Evolutionary conservation across 225 moss, liverwort and hornwort species (phyloP), one percentile per base, ranked within the genome.

Genomic region (Straminergon stramineum): DNA sequence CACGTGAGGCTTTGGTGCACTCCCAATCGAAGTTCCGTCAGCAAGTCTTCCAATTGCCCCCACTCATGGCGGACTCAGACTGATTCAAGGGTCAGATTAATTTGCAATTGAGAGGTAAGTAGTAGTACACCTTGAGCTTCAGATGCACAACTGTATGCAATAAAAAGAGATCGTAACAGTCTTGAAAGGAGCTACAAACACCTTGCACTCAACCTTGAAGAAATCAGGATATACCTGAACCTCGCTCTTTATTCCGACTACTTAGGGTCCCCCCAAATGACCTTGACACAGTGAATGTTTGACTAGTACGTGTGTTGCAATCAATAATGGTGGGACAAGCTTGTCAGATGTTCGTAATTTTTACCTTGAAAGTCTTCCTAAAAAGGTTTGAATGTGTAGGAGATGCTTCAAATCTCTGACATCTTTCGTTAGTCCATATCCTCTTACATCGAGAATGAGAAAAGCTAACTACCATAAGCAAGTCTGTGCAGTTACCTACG

Each of bases 1-100:
- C 90, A 93, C 11, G 88, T 89, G 79, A 93, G 91, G 55, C 85
- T 92, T 56, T 63, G 87, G 53, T 89, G 87, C 61, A 84, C 85
- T 79, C 91, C 87, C n/a, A 43, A 66, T 68, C 79, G 67, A 80
- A 88, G 90, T 48, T 92, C 85, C 89, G 91, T 87, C 37, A 77
- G 84, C 84, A 90, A 73, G 30, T 87, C 94, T 66, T 89, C 87
- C 28, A 84, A 55, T 77, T 85, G 63, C 31, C 15, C 30, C 81
- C 24, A 15, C 55, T 57, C 68, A 65, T 65, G 76, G 30, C 83
- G 35, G 79, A 31, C 28, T 60, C 35, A 24, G 68, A 86, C 57
- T 45, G 43, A 13, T 68, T 83, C 65, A 71, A 32, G 70, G 37
- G 61, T 26, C 39, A 55, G 39, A 32, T n/a, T 71, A 48, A 48